These are phyloP conservation scores for Myrmaecium sp. DNA, from an alignment of 2,329 filamentous ascomycete genomes.

Conservation along the genomic window DNA sequence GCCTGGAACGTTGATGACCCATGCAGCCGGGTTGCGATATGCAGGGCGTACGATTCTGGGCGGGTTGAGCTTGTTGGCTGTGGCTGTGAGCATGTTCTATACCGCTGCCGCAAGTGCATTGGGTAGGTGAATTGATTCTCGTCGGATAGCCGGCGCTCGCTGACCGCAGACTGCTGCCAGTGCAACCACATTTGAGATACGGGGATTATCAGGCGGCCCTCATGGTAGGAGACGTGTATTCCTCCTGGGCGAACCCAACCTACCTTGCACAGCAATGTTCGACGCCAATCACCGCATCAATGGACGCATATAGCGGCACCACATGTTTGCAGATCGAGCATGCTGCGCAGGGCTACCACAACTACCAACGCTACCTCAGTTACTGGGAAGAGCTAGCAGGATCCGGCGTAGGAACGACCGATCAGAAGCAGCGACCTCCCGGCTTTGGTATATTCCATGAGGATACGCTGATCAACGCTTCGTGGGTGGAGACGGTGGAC, in stretches of 20 bases:
- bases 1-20: conserved; percentile 55
- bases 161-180: conserved; percentile 13
- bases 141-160: too few species aligned
- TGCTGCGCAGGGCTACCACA: conserved; percentile 52
- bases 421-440: conserved; percentile 34
- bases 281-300: conserved; percentile 35
- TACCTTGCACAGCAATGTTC: conserved; percentile 42
- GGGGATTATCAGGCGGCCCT: conserved; percentile 32
- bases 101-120: conserved; percentile 61
- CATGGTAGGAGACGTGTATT: conserved; percentile 39
- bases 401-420: conserved; percentile 25
- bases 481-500: conserved; percentile 50
- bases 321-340: conserved; percentile 56
- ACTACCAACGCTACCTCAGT: conserved; percentile 44
- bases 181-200: conserved; percentile 53
- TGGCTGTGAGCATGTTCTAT: conserved; percentile 53
- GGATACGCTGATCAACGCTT: conserved; percentile 52
- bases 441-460: conserved; percentile 50
- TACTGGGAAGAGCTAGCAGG: conserved; percentile 36
- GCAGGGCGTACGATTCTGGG: conserved; percentile 49
- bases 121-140: conserved; percentile 14
- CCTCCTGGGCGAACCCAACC: conserved; percentile 44
- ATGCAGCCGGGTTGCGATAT: conserved; percentile 47
- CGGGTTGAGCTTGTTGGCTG: conserved; percentile 43
- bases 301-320: conserved; percentile 27